Evolutionary conservation across 1,284 basidiomycete genomes (phyloP).

Genomic region (Cutaneotrichosporon cyanovorans): DNA sequence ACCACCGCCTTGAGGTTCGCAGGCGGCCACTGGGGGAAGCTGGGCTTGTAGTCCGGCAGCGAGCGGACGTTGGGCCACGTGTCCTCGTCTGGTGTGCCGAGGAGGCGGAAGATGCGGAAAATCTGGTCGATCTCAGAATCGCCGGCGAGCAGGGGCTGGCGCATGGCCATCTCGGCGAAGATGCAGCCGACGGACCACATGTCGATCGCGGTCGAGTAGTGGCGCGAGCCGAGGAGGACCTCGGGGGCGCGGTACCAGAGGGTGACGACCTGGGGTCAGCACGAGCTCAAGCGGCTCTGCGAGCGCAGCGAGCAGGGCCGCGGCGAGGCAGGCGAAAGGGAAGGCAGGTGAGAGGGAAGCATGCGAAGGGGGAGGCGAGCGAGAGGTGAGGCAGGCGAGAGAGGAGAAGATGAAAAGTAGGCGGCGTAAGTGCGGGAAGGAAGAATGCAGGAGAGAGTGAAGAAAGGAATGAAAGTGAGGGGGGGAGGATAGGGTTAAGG

Average conservation of each 20-base stretch:
- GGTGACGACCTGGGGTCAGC: slow-evolving; percentile 70
- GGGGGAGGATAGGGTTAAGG: no score
- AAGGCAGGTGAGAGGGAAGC: no score
- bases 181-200: slow-evolving; percentile 99
- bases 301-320: no score
- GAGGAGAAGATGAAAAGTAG: no score
- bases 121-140: slow-evolving; percentile 99
- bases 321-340: no score
- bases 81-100: slow-evolving; percentile 92
- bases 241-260: slow-evolving; percentile 99
- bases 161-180: slow-evolving; percentile 79
- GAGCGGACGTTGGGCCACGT: slow-evolving; percentile 83
- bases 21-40: slow-evolving; percentile 85
- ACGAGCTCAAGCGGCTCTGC: no score
- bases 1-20: slow-evolving; percentile 60
- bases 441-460: no score
- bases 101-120: slow-evolving; percentile 93
- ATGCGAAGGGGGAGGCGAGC: neutral
- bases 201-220: slow-evolving; percentile 97
- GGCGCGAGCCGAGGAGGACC: slow-evolving; percentile 90
- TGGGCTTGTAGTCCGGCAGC: slow-evolving; percentile 91
- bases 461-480: no score
- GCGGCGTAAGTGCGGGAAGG: no score
- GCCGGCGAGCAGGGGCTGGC: slow-evolving; percentile 89
- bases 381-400: neutral